These are phyloP conservation scores for Blastobotrys buckinghamii DNA, from an alignment of 1,139 yeast genomes.

Conservation along the genomic window DNA sequence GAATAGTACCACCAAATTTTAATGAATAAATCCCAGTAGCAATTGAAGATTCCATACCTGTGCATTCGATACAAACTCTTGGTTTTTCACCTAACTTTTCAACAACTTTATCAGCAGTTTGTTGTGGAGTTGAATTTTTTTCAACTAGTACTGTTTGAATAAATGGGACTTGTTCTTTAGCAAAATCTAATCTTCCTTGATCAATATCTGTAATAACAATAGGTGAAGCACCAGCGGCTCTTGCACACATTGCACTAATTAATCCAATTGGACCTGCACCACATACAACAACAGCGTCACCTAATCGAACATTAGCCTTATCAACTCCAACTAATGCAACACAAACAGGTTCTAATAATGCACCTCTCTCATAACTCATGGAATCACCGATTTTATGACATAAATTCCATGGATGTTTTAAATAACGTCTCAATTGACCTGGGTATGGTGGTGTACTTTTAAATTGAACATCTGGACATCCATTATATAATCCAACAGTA, in stretches of 20 bases:
- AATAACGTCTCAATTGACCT: slow-evolving; percentile 66
- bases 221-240: slow-evolving; percentile 74
- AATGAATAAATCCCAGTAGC: slow-evolving; percentile 55
- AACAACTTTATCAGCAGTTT: slow-evolving; percentile 38
- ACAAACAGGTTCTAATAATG: slow-evolving; percentile 79
- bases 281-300: slow-evolving; percentile 70
- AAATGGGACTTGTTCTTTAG: slow-evolving; percentile 31
- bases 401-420: slow-evolving; percentile 75
- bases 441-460: slow-evolving; percentile 82
- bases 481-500: slow-evolving; percentile 68
- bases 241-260: slow-evolving; percentile 70
- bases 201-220: slow-evolving; percentile 54
- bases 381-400: slow-evolving; percentile 60
- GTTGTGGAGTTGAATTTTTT: slow-evolving; percentile 29
- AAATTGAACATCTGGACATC: slow-evolving; percentile 77
- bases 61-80: slow-evolving; percentile 60
- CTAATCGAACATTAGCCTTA: slow-evolving; percentile 59
- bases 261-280: slow-evolving; percentile 96
- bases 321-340: slow-evolving; percentile 84
- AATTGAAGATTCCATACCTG: slow-evolving; percentile 66
- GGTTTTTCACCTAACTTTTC: slow-evolving; percentile 45
- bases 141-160: slow-evolving; percentile 24
- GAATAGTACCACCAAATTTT: slow-evolving; percentile 58
- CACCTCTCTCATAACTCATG: slow-evolving; percentile 78
- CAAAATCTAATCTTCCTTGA: slow-evolving; percentile 23